A percentile compares a stretch with the other conserved stretches of the same genome.
Evolutionary conservation across 768 basidiomycete species (phyloP).

Genomic region (Scleroderma bovista): DNA sequence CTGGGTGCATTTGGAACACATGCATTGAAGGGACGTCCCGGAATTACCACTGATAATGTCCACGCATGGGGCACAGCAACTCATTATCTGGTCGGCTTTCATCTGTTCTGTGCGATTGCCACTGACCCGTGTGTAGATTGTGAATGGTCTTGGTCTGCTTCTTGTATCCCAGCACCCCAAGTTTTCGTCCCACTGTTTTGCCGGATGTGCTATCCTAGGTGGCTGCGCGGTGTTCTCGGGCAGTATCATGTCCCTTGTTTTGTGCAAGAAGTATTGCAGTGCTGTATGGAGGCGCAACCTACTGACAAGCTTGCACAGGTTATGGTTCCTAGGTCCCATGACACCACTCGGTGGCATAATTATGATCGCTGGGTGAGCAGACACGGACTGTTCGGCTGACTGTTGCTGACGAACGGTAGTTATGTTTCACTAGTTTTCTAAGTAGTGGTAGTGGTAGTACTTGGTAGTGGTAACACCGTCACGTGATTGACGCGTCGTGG

Average conservation of each 20-base stretch:
- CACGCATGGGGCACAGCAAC: conserved; percentile 61
- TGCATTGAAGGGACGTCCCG: conserved; percentile 42
- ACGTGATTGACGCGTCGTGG: conserved; percentile 38
- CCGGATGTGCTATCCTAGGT: conserved; percentile 58
- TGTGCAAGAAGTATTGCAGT: conserved; percentile 39
- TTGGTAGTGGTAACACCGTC: conserved; percentile 16
- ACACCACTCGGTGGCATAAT: conserved; percentile 61
- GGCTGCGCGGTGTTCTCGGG: conserved; percentile 60
- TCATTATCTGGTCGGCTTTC: conserved; percentile 51
- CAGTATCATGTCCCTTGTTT: conserved; percentile 51
- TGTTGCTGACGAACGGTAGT: conserved; percentile 26
- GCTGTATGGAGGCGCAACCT: not conserved
- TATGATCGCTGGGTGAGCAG: conserved; percentile 63
- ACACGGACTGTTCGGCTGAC: not conserved
- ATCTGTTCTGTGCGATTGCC: conserved; percentile 5
- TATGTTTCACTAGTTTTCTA: conserved; percentile 50
- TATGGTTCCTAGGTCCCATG: conserved; percentile 53
- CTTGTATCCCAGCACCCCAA: conserved; percentile 57
- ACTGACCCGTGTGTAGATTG: conserved; percentile 39
- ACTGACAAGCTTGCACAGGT: conserved; percentile 21
- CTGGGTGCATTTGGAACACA: conserved; percentile 70
- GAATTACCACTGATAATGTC: conserved; percentile 46
- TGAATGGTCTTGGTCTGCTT: conserved; percentile 64
- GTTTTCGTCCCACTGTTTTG: conserved; percentile 55
- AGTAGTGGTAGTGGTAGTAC: conserved; percentile 3